A percentile compares a stretch with the other conserved stretches of the same genome.
Evolutionary conservation across 2,329 filamentous ascomycete genomes (phyloP).

Genomic region (Neopestalotiopsis sp.): DNA sequence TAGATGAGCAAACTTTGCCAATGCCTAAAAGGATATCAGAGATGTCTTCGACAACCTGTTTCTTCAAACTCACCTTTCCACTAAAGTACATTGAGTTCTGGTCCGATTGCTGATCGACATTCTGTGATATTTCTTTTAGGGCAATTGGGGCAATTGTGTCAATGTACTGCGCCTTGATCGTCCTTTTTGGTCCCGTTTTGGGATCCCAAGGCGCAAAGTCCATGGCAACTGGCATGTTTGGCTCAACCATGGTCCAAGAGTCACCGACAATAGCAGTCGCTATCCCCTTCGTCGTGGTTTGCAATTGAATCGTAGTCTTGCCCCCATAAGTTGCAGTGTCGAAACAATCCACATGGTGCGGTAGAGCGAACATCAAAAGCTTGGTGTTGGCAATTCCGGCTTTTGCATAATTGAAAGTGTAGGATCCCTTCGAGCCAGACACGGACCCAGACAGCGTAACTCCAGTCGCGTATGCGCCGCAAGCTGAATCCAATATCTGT

Average conservation of each 20-base stretch:
- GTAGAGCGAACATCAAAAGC: constrained; percentile 85
- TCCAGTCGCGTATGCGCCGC: constrained; percentile 74
- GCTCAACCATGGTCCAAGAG: constrained; percentile 80
- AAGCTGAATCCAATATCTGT: constrained; percentile 73
- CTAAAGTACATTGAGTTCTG: constrained; percentile 91
- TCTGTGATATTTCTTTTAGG: constrained; percentile 75
- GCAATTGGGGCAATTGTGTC: constrained; percentile 66
- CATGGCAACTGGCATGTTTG: constrained; percentile 73
- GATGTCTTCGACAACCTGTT: constrained; percentile 29
- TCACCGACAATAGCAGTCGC: constrained; percentile 75
- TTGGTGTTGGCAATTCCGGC: constrained; percentile 64
- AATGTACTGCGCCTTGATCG: constrained; percentile 60
- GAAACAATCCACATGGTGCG: constrained; percentile 84
- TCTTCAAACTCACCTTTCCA: constrained; percentile 67
- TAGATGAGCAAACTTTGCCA: constrained; percentile 78
- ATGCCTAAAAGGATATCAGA: constrained; percentile 49
- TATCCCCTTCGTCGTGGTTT: constrained; percentile 85
- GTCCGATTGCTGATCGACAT: constrained; percentile 76
- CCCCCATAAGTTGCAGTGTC: constrained; percentile 59
- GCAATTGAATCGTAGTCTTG: constrained; percentile 64
- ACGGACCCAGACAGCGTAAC: constrained; percentile 69
- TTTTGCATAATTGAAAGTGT: constrained; percentile 77
- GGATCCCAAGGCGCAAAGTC: constrained; percentile 81
- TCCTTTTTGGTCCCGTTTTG: constrained; percentile 48
- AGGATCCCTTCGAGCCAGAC: constrained; percentile 66